A percentile compares a stretch with the other conserved stretches of the same genome.
These are phyloP conservation scores for Pascua sp. DNA, from an alignment of 1,284 basidiomycete species.

Conservation along the genomic window DNA sequence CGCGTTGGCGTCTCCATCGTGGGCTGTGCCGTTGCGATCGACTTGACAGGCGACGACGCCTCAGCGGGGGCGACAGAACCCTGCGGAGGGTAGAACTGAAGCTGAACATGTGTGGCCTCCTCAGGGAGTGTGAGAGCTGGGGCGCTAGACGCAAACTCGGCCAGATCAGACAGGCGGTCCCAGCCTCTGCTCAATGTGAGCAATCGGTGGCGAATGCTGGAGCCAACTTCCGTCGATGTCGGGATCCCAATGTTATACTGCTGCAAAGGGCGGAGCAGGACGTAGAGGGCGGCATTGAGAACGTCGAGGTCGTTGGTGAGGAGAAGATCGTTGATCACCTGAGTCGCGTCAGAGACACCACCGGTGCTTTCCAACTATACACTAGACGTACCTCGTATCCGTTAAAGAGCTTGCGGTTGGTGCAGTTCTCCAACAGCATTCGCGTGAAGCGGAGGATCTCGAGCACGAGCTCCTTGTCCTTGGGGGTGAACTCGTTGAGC, in stretches of 20 bases:
- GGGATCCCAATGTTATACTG: conserved; percentile 79
- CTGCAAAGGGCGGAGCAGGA: conserved; percentile 87
- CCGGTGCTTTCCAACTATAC: not conserved
- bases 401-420: conserved; percentile 92
- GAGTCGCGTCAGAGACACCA: not conserved
- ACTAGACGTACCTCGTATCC: conserved; percentile 82
- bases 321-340: conserved; percentile 66
- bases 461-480: conserved; percentile 70
- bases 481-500: conserved; percentile 70
- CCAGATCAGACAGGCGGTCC: conserved; percentile 20
- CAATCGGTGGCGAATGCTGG: conserved; percentile 42
- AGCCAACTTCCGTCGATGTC: conserved; percentile 60
- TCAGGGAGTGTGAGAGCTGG: conserved; percentile 8
- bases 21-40: not conserved
- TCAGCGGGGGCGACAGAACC: conserved; percentile 3
- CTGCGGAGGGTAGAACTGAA: conserved; percentile 49
- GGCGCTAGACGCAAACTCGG: too few species aligned
- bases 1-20: conserved; percentile 26
- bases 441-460: conserved; percentile 85
- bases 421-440: conserved; percentile 92
- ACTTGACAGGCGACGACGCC: conserved; percentile 4
- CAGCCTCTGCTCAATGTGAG: conserved; percentile 40
- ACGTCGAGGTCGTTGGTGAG: conserved; percentile 87
- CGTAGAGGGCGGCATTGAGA: conserved; percentile 74
- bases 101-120: conserved; percentile 38